Conservation (phyloP, 352 stramenopile species). For the Pythium brachiatum region DNA sequence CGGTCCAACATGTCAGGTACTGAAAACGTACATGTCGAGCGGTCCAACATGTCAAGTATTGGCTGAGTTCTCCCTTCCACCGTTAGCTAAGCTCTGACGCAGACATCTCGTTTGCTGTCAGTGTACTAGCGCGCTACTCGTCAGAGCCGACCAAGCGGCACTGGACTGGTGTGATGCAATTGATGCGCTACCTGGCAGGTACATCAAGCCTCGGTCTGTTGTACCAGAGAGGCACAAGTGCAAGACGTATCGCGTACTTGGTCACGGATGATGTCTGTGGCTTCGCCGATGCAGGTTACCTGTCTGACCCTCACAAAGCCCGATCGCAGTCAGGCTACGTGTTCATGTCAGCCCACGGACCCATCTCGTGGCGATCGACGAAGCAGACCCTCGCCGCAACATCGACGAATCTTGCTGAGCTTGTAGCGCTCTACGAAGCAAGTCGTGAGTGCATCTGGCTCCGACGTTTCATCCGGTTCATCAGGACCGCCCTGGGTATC, state of each 20-base stretch:
- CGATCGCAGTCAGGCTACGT: slow-evolving; percentile 23
- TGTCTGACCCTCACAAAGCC: slow-evolving; percentile 22
- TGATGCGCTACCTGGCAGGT: slow-evolving; percentile 18
- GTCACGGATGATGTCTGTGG: slow-evolving; percentile 21
- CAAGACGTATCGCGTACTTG: neutral
- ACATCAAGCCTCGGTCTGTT: slow-evolving; percentile 14
- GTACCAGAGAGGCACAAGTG: slow-evolving; percentile 9
- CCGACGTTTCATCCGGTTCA: slow-evolving; percentile 20
- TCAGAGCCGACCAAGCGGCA: slow-evolving; percentile 22
- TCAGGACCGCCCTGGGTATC: neutral
- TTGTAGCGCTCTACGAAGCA: slow-evolving; percentile 23
- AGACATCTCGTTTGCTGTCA: slow-evolving; percentile 23
- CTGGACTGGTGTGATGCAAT: slow-evolving; percentile 18
- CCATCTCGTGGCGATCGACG: slow-evolving; percentile 22
- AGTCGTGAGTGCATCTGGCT: slow-evolving; percentile 21
- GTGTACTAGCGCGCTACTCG: slow-evolving; percentile 22
- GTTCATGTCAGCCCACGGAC: slow-evolving; percentile 17
- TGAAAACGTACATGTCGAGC: too few species aligned
- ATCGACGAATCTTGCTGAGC: slow-evolving; percentile 21
- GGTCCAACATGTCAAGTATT: too few species aligned
- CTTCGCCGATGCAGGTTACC: slow-evolving; percentile 19
- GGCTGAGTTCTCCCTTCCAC: too few species aligned
- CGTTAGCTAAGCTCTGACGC: too few species aligned
- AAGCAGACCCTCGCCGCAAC: slow-evolving; percentile 19
- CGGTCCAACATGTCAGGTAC: too few species aligned